These are phyloP conservation scores for Melanopsichium pennsylvanicum DNA, from an alignment of 1,284 basidiomycete species.

Conservation along the genomic window DNA sequence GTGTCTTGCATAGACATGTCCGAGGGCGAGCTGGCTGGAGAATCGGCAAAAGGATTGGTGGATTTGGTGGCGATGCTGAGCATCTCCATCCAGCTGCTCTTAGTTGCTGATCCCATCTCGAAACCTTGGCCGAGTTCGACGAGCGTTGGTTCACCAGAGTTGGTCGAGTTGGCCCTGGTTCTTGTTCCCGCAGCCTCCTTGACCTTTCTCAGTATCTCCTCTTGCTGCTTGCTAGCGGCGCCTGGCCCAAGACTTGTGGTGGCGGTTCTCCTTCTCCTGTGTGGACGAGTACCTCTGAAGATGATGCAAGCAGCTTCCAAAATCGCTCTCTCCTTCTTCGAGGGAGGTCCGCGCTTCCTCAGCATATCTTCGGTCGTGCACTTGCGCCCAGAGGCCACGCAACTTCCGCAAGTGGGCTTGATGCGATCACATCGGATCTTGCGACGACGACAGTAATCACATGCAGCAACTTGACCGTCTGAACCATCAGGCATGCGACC, in stretches of 20 bases:
- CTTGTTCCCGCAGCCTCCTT: constrained; percentile 25
- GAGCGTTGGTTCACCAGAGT: constrained; percentile 11
- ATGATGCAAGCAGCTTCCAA: constrained; percentile 46
- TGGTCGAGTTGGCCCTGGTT: constrained; percentile 31
- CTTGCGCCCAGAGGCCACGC: constrained; percentile 22
- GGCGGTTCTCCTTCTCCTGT: constrained; percentile 35
- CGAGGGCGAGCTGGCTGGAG: constrained; percentile 27
- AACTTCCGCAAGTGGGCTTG: constrained; percentile 50
- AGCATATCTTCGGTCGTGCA: constrained; percentile 53
- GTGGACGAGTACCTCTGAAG: constrained; percentile 44
- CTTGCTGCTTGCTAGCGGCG: constrained; percentile 37
- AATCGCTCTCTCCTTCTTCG: constrained; percentile 45
- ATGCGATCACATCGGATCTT: constrained; percentile 47
- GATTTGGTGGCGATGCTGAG: constrained; percentile 31
- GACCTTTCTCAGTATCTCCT: constrained; percentile 31
- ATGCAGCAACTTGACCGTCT: constrained; percentile 44
- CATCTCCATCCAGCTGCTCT: constrained; percentile 46
- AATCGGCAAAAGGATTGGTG: constrained; percentile 36
- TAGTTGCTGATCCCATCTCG: constrained; percentile 8
- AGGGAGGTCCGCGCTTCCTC: constrained; percentile 46
- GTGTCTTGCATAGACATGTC: constrained; percentile 27
- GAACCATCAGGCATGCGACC: constrained; percentile 44
- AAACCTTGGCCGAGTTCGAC: constrained; percentile 4
- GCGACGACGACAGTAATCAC: constrained; percentile 44
- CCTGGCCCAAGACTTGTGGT: constrained; percentile 36